phyloP scores from a whole-genome alignment of 345 rosid genomes.

The Lepidium africanum region DNA sequence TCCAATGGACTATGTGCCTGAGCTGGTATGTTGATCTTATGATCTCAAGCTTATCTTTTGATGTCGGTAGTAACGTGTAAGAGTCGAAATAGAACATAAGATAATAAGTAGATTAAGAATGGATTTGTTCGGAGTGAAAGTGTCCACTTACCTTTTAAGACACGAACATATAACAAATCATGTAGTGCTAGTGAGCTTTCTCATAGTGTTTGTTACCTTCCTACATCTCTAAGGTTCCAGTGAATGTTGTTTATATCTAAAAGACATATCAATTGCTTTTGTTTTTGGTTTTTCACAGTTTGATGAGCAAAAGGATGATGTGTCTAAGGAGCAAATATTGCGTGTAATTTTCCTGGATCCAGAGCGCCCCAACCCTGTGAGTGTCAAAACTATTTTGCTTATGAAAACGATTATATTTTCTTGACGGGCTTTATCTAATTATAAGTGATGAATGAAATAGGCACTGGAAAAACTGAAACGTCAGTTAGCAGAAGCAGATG shows the following conservation, averaged over 20 bases:
- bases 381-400: conserved; percentile 3
- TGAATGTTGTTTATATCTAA: background rate
- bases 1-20: conserved; percentile 81
- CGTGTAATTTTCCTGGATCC: conserved; percentile 86
- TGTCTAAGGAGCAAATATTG: conserved; percentile 67
- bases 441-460: conserved; percentile 20
- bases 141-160: background rate
- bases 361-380: conserved; percentile 65
- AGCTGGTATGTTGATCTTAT: conserved; percentile 58
- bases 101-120: background rate
- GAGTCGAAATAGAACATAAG: background rate
- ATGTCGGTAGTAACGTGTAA: background rate
- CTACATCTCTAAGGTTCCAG: background rate
- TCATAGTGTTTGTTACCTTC: background rate
- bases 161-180: background rate
- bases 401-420: background rate
- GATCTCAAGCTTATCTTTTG: background rate
- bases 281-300: conserved; percentile 40
- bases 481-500: conserved; percentile 84
- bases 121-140: background rate
- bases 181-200: background rate
- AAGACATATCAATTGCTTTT: background rate
- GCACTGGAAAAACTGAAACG: conserved; percentile 82
- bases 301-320: conserved; percentile 91
- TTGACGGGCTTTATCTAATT: conserved; percentile 16